These are phyloP conservation scores for Naganishia sp. DNA, from an alignment of 1,284 basidiomycete genomes.

Conservation along the genomic window DNA sequence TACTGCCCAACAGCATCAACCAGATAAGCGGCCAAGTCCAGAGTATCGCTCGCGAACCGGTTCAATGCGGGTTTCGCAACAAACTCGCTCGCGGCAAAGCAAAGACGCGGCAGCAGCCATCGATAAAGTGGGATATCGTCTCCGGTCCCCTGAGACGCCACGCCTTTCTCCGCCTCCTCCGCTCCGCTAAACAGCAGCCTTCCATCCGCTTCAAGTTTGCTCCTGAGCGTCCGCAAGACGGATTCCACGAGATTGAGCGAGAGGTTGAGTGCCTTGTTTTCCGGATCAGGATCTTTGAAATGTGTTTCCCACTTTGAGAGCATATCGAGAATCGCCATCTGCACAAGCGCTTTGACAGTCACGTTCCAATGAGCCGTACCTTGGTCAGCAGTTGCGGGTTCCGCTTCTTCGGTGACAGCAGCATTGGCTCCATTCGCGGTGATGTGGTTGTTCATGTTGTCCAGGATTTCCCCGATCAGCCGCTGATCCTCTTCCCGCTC, in stretches of 20 bases:
- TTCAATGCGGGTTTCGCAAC: conserved; percentile 24
- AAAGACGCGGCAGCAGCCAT: conserved; percentile 46
- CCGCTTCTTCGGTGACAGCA: not conserved
- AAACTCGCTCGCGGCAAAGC: conserved; percentile 39
- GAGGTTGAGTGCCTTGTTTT: conserved; percentile 12
- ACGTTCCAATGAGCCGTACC: conserved; percentile 23
- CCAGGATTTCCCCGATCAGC: conserved; percentile 27
- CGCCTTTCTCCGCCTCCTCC: conserved; percentile 8
- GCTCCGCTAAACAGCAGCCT: conserved; percentile 10
- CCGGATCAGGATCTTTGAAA: conserved; percentile 8
- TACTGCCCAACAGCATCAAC: conserved; percentile 37
- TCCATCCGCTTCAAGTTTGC: conserved; percentile 11
- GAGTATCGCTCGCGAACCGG: conserved; percentile 30
- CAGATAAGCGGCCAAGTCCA: conserved; percentile 34
- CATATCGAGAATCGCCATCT: conserved; percentile 27
- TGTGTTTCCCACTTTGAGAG: conserved; percentile 15
- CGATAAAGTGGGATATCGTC: conserved; percentile 43
- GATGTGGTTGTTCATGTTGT: conserved; percentile 18
- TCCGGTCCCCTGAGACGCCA: conserved; percentile 5
- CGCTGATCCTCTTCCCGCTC: conserved; percentile 29
- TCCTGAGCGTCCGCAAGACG: conserved; percentile 19
- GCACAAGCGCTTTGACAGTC: conserved; percentile 23
- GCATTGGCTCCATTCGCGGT: conserved; percentile 11
- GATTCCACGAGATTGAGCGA: conserved; percentile 17
- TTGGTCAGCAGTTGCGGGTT: not conserved